Conservation (phyloP, 2,329 filamentous ascomycete genomes). For the Apiospora hydei region DNA sequence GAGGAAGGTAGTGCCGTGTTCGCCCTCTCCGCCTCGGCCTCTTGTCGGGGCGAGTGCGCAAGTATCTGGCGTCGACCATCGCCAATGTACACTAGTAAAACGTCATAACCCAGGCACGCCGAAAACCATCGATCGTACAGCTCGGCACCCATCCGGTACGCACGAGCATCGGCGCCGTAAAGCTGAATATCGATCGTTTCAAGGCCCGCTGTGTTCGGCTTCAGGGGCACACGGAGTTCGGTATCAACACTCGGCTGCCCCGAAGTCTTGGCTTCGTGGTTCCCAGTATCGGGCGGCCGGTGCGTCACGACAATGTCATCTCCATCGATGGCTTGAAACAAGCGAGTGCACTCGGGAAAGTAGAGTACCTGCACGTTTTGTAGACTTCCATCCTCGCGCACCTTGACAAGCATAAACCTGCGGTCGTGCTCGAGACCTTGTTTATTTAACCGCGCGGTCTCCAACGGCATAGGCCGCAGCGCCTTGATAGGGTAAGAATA, state of each 20-base stretch:
- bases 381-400: slow-evolving; percentile 44
- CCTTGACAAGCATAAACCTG: slow-evolving; percentile 72
- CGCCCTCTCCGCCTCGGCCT: slow-evolving; percentile 36
- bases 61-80: slow-evolving; percentile 65
- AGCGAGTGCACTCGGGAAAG: slow-evolving; percentile 68
- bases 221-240: slow-evolving; percentile 62
- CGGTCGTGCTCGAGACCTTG: slow-evolving; percentile 72
- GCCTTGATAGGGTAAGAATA: slow-evolving; percentile 80
- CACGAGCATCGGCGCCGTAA: slow-evolving; percentile 63
- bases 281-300: slow-evolving; percentile 37
- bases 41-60: slow-evolving; percentile 55
- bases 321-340: slow-evolving; percentile 61
- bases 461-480: slow-evolving; percentile 66
- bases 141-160: slow-evolving; percentile 66
- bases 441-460: slow-evolving; percentile 60
- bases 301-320: slow-evolving; percentile 53
- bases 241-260: slow-evolving; percentile 46
- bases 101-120: slow-evolving; percentile 67
- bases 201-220: slow-evolving; percentile 56
- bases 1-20: slow-evolving; percentile 41
- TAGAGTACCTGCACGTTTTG: slow-evolving; percentile 61
- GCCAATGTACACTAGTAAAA: slow-evolving; percentile 71
- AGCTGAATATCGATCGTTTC: slow-evolving; percentile 61
- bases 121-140: slow-evolving; percentile 72
- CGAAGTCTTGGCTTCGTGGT: neutral